Evolutionary conservation across 805 yeast genomes (phyloP).

Genomic region (Kodamaea kakaduensis): DNA sequence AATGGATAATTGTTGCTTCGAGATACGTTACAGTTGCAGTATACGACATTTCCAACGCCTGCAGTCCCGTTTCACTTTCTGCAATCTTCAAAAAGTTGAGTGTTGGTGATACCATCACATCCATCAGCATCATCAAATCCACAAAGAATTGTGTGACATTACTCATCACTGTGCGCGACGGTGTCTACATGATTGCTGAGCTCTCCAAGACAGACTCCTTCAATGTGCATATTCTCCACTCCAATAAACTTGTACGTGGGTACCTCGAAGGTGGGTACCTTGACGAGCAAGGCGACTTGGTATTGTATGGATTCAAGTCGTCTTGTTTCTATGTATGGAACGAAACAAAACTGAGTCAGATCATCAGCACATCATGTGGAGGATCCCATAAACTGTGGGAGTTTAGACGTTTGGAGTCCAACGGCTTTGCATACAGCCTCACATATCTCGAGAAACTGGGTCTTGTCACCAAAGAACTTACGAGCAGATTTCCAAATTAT

Average conservation of each 20-base stretch:
- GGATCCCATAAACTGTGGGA: constrained; percentile 90
- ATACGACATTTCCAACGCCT: constrained; percentile 35
- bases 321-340: constrained; percentile 77
- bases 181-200: constrained; percentile 48
- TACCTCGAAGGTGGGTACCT: constrained; percentile 72
- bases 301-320: constrained; percentile 80
- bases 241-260: constrained; percentile 68
- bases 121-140: constrained; percentile 39
- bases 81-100: constrained; percentile 45
- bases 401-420: constrained; percentile 69
- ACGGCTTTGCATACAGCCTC: constrained; percentile 37
- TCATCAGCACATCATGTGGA: constrained; percentile 73
- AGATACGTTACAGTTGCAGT: constrained; percentile 64
- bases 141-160: constrained; percentile 17
- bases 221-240: constrained; percentile 33
- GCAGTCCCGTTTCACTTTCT: neutral
- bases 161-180: constrained; percentile 61
- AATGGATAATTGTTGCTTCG: constrained; percentile 60
- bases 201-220: constrained; percentile 15
- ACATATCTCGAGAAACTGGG: constrained; percentile 54
- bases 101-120: constrained; percentile 67
- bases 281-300: constrained; percentile 38
- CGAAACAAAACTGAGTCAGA: constrained; percentile 69
- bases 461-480: constrained; percentile 34
- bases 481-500: constrained; percentile 17